These are phyloP conservation scores for Sphaerulina vaccinii DNA, from an alignment of 2,329 filamentous ascomycete species.

Conservation along the genomic window DNA sequence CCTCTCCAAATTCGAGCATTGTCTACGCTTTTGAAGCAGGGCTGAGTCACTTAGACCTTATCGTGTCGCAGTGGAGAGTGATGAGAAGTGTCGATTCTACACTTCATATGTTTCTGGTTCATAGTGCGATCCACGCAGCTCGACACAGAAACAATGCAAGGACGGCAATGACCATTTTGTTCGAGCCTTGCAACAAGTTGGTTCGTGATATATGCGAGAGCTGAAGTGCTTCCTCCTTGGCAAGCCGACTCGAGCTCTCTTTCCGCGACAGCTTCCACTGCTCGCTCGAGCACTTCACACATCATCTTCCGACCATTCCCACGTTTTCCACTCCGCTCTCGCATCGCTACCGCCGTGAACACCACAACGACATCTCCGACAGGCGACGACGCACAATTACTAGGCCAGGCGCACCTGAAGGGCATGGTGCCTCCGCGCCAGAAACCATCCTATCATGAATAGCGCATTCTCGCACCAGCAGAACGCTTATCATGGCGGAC, in stretches of 20 bases:
- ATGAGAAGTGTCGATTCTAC: no score
- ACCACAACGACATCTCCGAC: not conserved
- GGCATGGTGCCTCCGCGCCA: constrained; percentile 6
- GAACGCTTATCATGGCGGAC: constrained; percentile 13
- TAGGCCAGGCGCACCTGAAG: not conserved
- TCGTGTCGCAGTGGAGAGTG: no score
- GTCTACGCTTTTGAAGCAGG: no score
- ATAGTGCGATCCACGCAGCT: no score
- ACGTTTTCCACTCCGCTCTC: not conserved
- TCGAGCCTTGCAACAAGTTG: no score
- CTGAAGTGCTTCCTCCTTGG: no score
- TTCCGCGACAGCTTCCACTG: not conserved
- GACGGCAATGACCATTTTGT: no score
- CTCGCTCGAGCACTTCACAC: not conserved
- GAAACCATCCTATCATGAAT: constrained; percentile 13
- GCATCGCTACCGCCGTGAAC: not conserved
- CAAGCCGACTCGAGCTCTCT: not conserved
- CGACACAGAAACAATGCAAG: no score
- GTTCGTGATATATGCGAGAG: not conserved
- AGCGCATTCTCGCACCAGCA: constrained; percentile 11
- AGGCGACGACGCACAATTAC: not conserved
- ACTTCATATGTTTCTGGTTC: no score
- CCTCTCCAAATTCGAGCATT: no score
- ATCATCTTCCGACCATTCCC: not conserved
- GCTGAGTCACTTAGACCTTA: no score